These are phyloP conservation scores for Vanilla planifolia DNA, from an alignment of 106 monocot genomes.

Conservation along the genomic window DNA sequence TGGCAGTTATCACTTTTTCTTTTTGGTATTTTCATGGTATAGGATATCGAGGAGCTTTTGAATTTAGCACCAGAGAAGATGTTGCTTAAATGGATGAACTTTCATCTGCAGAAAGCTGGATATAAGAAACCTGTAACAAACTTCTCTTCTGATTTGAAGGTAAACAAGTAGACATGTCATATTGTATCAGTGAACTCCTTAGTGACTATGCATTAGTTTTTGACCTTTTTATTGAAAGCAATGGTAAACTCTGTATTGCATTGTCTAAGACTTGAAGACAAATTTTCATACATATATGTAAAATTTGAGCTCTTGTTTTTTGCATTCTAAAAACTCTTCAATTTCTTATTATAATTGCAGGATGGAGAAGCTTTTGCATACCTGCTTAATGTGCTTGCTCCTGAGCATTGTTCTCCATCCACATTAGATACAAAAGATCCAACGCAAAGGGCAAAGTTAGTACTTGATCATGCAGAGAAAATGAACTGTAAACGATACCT, in stretches of 20 bases:
- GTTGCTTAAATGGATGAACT: slow-evolving; percentile 97
- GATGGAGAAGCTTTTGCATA: slow-evolving; percentile 51
- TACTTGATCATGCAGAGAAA: slow-evolving; percentile 46
- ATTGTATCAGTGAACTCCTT: neutral
- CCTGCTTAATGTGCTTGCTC: slow-evolving; percentile 48
- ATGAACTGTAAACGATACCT: slow-evolving; percentile 49
- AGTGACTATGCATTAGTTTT: neutral
- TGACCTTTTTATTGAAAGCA: neutral
- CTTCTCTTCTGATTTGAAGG: slow-evolving; percentile 98
- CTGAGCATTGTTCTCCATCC: slow-evolving; percentile 27
- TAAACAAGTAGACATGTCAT: slow-evolving; percentile 9
- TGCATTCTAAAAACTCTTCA: neutral
- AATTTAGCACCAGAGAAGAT: slow-evolving; percentile 86
- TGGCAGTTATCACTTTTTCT: neutral
- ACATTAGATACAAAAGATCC: slow-evolving; percentile 40
- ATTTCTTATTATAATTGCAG: slow-evolving; percentile 28
- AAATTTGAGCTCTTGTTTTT: neutral
- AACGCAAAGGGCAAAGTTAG: slow-evolving; percentile 32
- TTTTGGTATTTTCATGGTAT: slow-evolving; percentile 1
- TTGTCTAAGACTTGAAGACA: neutral
- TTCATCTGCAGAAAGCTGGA: slow-evolving; percentile 95
- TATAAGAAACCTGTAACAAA: slow-evolving; percentile 88
- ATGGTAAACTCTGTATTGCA: neutral
- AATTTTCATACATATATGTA: neutral
- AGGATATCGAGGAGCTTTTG: slow-evolving; percentile 83